Base-by-base conservation (phyloP, 164 flowering plant species). In the Liquidambar formosana region DNA sequence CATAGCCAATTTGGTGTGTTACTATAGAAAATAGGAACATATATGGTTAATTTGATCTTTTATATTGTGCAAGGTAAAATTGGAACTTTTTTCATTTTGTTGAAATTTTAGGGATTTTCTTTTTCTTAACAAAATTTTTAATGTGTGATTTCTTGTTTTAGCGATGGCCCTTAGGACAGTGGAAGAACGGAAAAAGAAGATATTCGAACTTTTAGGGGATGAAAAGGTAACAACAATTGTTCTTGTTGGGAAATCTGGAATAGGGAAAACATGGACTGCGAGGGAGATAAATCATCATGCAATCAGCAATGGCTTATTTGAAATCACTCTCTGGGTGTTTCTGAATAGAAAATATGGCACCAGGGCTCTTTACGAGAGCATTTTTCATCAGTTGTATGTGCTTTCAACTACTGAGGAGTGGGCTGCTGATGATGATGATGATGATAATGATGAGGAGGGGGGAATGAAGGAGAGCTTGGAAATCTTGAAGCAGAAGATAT, bases 191-290 rank as follows among this genome's bases (percentile, higher is more conserved):
- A n/a, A n/a, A n/a, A n/a, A n/a, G n/a, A n/a, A n/a, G n/a, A n/a
- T n/a, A n/a, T n/a, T n/a, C n/a, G n/a, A n/a, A n/a, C n/a, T n/a
- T n/a, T n/a, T n/a, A n/a, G 25, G 19, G 5, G 25, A 52, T 15
- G 5, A 49, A 14, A 27, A 11, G 8, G 52, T 23, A 15, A 64
- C 26, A 26, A 62, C 21, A 48, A 27, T 75, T 43, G 47, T 66
- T 25, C 68, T 75, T n/a, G 11, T 13, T 27, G 77, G 77, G n/a
- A 16, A 57, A 8, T 11, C 27, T 19, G 75, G 80, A 63, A 48
- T 63, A 1, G 77, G 72, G 61, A 72, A 77, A 70, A 70, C 80
- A 23, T 70, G 77, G 77, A 44, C 62, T 59, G 80, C 77, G n/a
- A 70, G 62, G 63, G 27, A 66, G 57, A 43, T 73, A 33, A 8